Evolutionary conservation across 208 protist genomes (phyloP).

Genomic region (Leishmania aethiopica): DNA sequence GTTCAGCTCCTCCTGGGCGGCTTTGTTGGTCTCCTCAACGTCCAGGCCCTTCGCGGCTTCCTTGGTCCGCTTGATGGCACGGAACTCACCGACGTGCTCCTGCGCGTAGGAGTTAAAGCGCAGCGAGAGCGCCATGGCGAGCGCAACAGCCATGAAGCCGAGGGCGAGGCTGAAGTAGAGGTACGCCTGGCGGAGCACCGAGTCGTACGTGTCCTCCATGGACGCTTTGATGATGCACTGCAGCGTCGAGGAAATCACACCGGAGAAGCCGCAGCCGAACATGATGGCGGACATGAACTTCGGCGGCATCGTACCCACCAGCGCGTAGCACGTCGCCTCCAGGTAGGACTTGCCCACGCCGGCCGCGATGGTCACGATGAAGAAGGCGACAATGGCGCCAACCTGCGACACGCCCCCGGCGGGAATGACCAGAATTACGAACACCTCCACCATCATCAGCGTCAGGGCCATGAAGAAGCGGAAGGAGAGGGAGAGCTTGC

Average conservation of each 20-base stretch:
- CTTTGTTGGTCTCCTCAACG: constrained; percentile 2
- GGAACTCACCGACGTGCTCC: constrained; percentile 74
- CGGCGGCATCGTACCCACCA: constrained; percentile 73
- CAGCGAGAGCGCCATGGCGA: constrained; percentile 60
- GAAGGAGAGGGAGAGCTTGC: constrained; percentile 53
- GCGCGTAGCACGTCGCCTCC: constrained; percentile 84
- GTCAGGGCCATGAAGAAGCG: constrained; percentile 58
- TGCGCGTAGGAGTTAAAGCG: constrained; percentile 71
- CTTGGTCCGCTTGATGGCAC: constrained; percentile 29
- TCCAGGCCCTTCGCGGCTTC: constrained; percentile 5
- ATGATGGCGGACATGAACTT: constrained; percentile 90
- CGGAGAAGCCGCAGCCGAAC: constrained; percentile 84
- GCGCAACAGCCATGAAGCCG: constrained; percentile 54
- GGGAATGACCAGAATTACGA: constrained; percentile 67
- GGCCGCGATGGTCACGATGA: constrained; percentile 59
- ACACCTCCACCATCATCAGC: constrained; percentile 70
- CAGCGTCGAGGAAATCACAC: constrained; percentile 65
- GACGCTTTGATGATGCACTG: constrained; percentile 88
- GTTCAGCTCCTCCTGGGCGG: not conserved
- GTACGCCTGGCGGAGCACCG: constrained; percentile 48
- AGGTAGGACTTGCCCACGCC: constrained; percentile 81
- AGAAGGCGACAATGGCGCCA: constrained; percentile 66
- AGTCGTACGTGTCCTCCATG: constrained; percentile 52
- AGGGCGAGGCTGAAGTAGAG: constrained; percentile 84
- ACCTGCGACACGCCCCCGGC: constrained; percentile 43